These are phyloP conservation scores for Exophiala oligosperma DNA, from an alignment of 2,329 filamentous ascomycete genomes.

Conservation along the genomic window DNA sequence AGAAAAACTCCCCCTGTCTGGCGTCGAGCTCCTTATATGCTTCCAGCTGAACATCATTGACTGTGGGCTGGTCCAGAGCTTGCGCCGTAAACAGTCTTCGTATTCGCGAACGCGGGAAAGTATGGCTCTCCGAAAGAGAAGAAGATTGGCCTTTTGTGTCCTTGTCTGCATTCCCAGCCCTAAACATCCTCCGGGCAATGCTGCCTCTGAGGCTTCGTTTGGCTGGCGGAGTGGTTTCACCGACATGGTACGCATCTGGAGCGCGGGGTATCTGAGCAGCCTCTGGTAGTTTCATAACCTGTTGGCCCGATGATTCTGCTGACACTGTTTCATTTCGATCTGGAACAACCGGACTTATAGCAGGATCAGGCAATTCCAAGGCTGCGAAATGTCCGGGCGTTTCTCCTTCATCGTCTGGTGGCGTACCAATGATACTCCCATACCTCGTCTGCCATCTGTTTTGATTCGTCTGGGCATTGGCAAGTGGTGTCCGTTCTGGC, in stretches of 20 bases:
- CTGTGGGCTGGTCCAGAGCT: conserved; percentile 38
- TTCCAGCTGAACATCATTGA: conserved; percentile 53
- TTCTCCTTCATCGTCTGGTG: conserved; percentile 29
- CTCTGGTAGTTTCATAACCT: conserved; percentile 10
- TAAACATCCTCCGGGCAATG: conserved; percentile 21
- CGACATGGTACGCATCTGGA: conserved; percentile 24
- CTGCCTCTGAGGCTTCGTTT: conserved; percentile 12
- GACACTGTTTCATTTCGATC: conserved; percentile 4
- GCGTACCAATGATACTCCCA: conserved; percentile 63
- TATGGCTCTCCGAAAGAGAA: conserved; percentile 29
- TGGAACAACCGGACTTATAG: conserved; percentile 47
- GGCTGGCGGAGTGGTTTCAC: conserved; percentile 9
- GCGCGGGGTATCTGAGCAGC: conserved; percentile 16
- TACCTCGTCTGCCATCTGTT: conserved; percentile 49
- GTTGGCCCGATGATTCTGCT: not conserved
- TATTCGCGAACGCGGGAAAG: conserved; percentile 37
- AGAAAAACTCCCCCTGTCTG: conserved; percentile 80
- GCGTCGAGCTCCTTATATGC: conserved; percentile 66
- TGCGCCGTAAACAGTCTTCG: conserved; percentile 40
- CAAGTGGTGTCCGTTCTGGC: conserved; percentile 20
- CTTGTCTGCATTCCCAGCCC: conserved; percentile 6
- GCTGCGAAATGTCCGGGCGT: conserved; percentile 42
- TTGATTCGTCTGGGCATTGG: conserved; percentile 2
- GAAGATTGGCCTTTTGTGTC: conserved; percentile 16
- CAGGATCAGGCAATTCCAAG: conserved; percentile 63